phyloP scores from a whole-genome alignment of 1,139 yeast species.

The Pichia sp. region DNA sequence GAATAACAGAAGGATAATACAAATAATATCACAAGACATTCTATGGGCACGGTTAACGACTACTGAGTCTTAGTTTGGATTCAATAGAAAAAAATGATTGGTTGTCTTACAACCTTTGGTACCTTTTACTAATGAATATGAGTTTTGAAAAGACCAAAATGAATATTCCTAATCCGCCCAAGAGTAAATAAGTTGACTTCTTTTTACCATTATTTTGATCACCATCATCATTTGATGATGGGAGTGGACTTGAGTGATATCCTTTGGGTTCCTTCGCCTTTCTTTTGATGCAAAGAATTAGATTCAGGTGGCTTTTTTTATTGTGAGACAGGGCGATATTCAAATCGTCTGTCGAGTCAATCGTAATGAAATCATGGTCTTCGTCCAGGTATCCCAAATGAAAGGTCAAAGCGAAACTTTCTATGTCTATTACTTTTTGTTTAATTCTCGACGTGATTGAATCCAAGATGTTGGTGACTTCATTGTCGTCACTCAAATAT shows the following conservation, averaged over 20 bases:
- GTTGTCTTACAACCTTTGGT: neutral
- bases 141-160: neutral
- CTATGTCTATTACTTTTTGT: conserved; percentile 4
- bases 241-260: neutral
- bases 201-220: neutral
- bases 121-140: neutral
- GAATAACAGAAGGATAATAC: neutral
- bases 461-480: neutral
- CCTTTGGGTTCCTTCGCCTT: neutral
- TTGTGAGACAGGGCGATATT: conserved; percentile 27
- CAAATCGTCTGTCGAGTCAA: conserved; percentile 33
- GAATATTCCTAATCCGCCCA: conserved; percentile 8
- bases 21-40: no score
- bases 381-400: conserved; percentile 35
- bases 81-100: no score
- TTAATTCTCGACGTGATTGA: neutral
- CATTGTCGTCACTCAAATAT: neutral
- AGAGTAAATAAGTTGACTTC: neutral
- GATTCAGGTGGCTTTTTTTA: conserved; percentile 5
- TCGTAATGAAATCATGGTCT: conserved; percentile 31
- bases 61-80: no score
- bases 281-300: conserved; percentile 17
- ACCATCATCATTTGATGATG: neutral
- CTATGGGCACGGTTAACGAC: no score
- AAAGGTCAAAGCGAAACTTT: conserved; percentile 14